Evolutionary conservation across 441 rosid genomes (phyloP), one percentile per base, ranked within the genome.

Genomic region (Viola pubescens): DNA sequence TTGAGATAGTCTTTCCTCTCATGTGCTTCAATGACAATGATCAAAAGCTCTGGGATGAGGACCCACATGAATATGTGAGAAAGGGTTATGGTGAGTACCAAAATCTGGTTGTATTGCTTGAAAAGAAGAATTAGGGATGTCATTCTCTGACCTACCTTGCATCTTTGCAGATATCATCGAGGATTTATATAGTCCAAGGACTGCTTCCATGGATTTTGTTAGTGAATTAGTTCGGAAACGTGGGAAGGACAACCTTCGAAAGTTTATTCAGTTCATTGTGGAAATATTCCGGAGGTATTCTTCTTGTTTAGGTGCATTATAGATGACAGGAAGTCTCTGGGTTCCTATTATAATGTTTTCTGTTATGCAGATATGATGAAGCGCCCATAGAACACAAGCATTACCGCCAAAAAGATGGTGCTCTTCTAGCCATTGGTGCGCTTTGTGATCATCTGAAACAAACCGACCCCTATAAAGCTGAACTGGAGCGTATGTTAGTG

Each of bases 11-110:
- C 67, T 94, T 90, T 56, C 99, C 99, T 43, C 86, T 94, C 10
- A 85, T 88, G 95, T 94, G 99, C 79, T 94, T 94, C 79, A 91
- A 71, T 73, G 95, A 94, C 76, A 81, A 82, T 79, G 99, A 94
- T 82, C 97, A 94, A 78, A 80, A 84, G 77, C 99, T 94, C 68
- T 94, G 99, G 99, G 99, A 90, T 44, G 99, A 94, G 83, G 99
- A 94, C 66, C 97, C 99, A 2, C 97, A 90, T 65, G 97, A 94
- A 75, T 94, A 94, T 74, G 97, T 94, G 45, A 85, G 99, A 78
- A 94, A 94, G 82, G 99, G 99, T 62, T 94, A 94, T 71, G 99
- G 99, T 94, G 78, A 77, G 90, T 73, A 45, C 59, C 40, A 0
- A 14, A 61, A 48, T 61, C 38, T 63, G 39, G 39, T 34, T 40